A percentile compares a stretch with the other conserved stretches of the same genome.
phyloP scores from a whole-genome alignment of 352 stramenopile genomes.

The Aphanomyces astaci region DNA sequence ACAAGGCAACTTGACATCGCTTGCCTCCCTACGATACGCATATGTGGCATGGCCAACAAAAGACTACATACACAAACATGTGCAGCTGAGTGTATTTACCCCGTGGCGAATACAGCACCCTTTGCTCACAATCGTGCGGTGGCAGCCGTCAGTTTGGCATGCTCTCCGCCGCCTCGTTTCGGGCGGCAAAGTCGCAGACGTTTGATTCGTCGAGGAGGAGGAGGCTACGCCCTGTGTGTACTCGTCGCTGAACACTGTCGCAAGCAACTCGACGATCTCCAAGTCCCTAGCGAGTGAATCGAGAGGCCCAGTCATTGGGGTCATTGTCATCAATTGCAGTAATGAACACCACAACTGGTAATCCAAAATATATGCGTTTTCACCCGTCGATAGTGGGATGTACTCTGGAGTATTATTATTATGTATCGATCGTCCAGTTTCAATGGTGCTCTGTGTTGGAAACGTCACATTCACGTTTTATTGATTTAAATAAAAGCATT shows the following conservation, averaged over 20 bases:
- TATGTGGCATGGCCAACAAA: neutral
- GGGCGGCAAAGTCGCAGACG: neutral
- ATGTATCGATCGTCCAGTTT: no score
- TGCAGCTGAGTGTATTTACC: neutral
- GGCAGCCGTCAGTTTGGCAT: constrained; percentile 1
- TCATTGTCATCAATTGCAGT: no score
- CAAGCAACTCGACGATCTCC: neutral
- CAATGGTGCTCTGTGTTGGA: neutral
- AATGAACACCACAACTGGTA: no score
- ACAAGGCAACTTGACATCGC: neutral
- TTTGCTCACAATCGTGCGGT: neutral
- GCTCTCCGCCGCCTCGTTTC: neutral
- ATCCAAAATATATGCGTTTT: no score
- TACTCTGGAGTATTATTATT: no score
- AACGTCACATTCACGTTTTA: neutral
- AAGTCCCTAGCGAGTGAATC: neutral
- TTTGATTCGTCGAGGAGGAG: neutral
- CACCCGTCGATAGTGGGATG: no score
- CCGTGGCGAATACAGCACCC: neutral
- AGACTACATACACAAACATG: no score
- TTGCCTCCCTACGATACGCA: neutral
- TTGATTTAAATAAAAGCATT: no score
- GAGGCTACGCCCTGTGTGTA: neutral
- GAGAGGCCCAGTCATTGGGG: neutral
- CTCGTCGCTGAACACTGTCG: neutral